Conservation (phyloP, 2,329 filamentous ascomycete genomes). For the Alternaria novae-zelandiae region DNA sequence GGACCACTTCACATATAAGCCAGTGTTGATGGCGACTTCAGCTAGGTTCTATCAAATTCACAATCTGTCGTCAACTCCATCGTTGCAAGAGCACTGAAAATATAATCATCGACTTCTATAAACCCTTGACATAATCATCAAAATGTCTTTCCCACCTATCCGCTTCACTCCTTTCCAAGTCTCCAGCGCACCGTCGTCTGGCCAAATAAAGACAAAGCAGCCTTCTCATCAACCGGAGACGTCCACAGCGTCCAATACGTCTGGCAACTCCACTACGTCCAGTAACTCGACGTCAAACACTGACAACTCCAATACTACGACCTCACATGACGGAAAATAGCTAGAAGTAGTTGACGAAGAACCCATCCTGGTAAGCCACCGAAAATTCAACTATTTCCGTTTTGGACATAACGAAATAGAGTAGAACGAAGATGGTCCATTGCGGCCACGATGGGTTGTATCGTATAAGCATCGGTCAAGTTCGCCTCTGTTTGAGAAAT, state of each 20-base stretch:
- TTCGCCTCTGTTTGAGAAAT: neutral
- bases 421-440: neutral
- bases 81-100: neutral
- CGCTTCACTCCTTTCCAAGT: slow-evolving; percentile 41
- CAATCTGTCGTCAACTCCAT: neutral
- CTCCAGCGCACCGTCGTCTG: slow-evolving; percentile 24
- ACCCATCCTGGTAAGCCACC: neutral
- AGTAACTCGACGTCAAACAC: neutral
- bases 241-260: neutral
- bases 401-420: neutral
- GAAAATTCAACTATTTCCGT: neutral
- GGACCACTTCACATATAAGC: neutral
- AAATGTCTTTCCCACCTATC: slow-evolving; percentile 35
- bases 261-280: neutral
- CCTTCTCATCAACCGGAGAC: slow-evolving; percentile 25
- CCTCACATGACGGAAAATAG: neutral
- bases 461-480: neutral
- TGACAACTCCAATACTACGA: neutral
- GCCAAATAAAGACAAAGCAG: slow-evolving; percentile 14
- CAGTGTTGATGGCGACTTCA: neutral
- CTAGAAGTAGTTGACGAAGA: neutral
- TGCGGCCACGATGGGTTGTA: neutral
- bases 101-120: neutral
- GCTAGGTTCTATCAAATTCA: neutral
- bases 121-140: neutral